These are phyloP conservation scores for Tranzscheliella williamsii DNA, from an alignment of 1,284 basidiomycete species.

Conservation along the genomic window DNA sequence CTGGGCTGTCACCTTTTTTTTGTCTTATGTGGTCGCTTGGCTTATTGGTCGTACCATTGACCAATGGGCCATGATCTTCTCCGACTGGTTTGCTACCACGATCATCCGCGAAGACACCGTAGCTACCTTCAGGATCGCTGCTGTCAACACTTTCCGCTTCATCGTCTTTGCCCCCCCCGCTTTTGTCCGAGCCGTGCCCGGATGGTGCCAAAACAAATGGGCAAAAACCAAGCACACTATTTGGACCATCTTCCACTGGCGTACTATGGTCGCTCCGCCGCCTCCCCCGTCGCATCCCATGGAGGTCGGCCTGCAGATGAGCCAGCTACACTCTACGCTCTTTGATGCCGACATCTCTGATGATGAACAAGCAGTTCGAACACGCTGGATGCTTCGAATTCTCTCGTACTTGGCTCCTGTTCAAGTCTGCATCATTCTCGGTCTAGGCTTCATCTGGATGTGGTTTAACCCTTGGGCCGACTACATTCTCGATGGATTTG, in stretches of 20 bases:
- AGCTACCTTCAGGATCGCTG: conserved; percentile 2
- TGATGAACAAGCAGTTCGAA: conserved; percentile 61
- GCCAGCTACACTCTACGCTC: conserved; percentile 62
- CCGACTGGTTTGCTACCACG: conserved; percentile 19
- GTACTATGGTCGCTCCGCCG: conserved; percentile 51
- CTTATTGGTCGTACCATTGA: conserved; percentile 13
- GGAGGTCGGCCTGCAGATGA: conserved; percentile 62
- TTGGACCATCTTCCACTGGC: conserved; percentile 60
- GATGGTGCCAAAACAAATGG: conserved; percentile 19
- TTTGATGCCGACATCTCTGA: conserved; percentile 61
- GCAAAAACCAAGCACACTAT: conserved; percentile 17
- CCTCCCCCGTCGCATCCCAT: conserved; percentile 60
- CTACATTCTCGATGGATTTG: conserved; percentile 60
- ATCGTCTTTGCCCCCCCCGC: conserved; percentile 27
- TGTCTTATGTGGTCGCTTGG: conserved; percentile 62
- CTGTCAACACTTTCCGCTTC: conserved; percentile 8
- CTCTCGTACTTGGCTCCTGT: conserved; percentile 60
- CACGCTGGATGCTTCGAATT: conserved; percentile 54
- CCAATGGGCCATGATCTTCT: conserved; percentile 23
- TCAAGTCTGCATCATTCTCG: conserved; percentile 60
- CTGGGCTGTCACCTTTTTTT: conserved; percentile 61
- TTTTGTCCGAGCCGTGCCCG: conserved; percentile 14
- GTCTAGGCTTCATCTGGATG: conserved; percentile 60
- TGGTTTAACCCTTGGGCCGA: conserved; percentile 59
- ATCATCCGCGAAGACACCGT: conserved; percentile 25